Base-by-base conservation (phyloP, 495 filamentous ascomycete species). In the Neurospora sp. region DNA sequence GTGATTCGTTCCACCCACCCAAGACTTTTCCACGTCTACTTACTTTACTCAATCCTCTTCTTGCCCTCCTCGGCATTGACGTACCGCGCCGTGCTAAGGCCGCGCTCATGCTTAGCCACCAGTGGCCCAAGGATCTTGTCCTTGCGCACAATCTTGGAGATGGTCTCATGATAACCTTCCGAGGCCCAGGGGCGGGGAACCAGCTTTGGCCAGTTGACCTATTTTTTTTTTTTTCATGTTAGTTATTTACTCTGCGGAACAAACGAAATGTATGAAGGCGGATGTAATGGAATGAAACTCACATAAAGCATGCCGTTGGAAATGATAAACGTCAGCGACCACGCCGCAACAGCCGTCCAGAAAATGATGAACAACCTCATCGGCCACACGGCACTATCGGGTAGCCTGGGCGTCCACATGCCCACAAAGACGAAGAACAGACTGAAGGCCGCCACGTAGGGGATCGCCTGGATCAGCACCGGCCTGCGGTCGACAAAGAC, bases 161-260 rank as follows among this genome's bases (percentile, higher is more conserved):
- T 87, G 35, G 94, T 91, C 78, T 98, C 95, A 74, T 95, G 91
- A 76, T 94, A 96, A 11, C 94, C 93, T 79, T 99, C 96, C 1
- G 88, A 87, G 2, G 92, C 95, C 82, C 89, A 94, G 4, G 91
- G 87, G 9, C 93, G 90, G 7, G 93, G 93, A 75, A 96, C 97
- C 6, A 99, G 88, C 79, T 96, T 97, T 20, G 96, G 96, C 96
- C 96, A 99, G 82, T 95, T 96, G 39, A 99, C 94, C 94, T 97
- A n/a, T 27, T 20, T 5, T 7, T 66, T n/a, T 2, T 44, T 7
- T 66, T n/a, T 0, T 44, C 35, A 27, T 42, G 40, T 82, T 71
- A 81, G 75, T 69, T 39, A 41, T 40, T 20, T 0, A 61, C 16
- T 16, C 16, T 48, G 1, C 0, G 35, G 40, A 4, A 66, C 35